Conservation (phyloP, 2,329 filamentous ascomycete genomes). For the Trichoderma breve region DNA sequence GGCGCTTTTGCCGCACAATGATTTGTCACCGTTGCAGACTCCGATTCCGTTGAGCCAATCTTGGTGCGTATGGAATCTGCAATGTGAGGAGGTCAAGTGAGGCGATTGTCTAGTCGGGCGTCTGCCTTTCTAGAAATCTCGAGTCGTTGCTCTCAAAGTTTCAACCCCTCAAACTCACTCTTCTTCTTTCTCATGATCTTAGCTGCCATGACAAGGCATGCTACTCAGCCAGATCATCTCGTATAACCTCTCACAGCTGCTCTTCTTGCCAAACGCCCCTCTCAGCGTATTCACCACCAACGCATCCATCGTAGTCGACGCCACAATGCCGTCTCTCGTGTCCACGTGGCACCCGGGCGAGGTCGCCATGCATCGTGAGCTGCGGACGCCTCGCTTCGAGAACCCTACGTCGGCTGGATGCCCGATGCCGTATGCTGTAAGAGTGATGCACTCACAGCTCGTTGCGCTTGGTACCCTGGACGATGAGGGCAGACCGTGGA, state of each 20-base stretch:
- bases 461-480: slow-evolving; percentile 74
- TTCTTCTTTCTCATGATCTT: neutral
- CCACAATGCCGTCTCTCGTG: slow-evolving; percentile 2
- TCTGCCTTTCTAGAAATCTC: neutral
- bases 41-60: neutral
- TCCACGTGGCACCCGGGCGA: slow-evolving; percentile 59
- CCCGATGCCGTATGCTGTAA: slow-evolving; percentile 56
- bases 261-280: neutral
- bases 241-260: slow-evolving; percentile 5
- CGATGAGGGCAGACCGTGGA: slow-evolving; percentile 65
- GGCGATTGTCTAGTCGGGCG: neutral
- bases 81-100: neutral
- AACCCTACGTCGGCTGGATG: slow-evolving; percentile 69
- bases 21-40: slow-evolving; percentile 1
- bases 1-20: slow-evolving; percentile 2
- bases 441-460: slow-evolving; percentile 62
- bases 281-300: slow-evolving; percentile 5
- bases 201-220: neutral
- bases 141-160: neutral
- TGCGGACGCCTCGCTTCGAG: slow-evolving; percentile 53
- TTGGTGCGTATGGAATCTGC: neutral
- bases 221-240: neutral
- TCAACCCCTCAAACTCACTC: neutral
- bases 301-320: slow-evolving; percentile 8
- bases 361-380: slow-evolving; percentile 58